phyloP scores from a whole-genome alignment of 352 stramenopile genomes.

The Phytophthora cajani region DNA sequence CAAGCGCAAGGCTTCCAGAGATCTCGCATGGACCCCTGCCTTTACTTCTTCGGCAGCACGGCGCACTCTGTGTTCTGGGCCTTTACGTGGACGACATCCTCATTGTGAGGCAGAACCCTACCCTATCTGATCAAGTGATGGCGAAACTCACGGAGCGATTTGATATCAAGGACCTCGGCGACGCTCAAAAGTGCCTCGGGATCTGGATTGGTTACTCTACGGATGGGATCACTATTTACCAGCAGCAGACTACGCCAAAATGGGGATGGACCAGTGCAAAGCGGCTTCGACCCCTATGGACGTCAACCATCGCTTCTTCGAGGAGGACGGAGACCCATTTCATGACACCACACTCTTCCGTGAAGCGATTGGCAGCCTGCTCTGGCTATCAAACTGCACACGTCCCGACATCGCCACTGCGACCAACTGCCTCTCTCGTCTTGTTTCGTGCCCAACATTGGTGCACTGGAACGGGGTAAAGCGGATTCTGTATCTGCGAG shows the following conservation, averaged over 20 bases:
- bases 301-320: constrained; percentile 6
- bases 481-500: constrained; percentile 10
- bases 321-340: neutral
- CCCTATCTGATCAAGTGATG: constrained; percentile 7
- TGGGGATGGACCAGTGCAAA: constrained; percentile 10
- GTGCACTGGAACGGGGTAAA: constrained; percentile 16
- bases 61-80: constrained; percentile 3
- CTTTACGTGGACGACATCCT: constrained; percentile 17
- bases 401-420: constrained; percentile 13
- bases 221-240: constrained; percentile 7
- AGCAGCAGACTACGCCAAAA: constrained; percentile 14
- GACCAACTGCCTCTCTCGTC: constrained; percentile 11
- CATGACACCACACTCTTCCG: constrained; percentile 1
- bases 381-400: constrained; percentile 22
- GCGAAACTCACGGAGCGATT: neutral
- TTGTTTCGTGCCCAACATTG: constrained; percentile 6
- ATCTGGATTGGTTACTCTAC: constrained; percentile 8
- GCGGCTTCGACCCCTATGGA: constrained; percentile 5
- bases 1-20: constrained; percentile 7
- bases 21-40: constrained; percentile 6
- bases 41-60: constrained; percentile 6
- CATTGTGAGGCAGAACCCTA: constrained; percentile 7
- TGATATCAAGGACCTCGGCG: constrained; percentile 19
- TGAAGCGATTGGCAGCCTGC: constrained; percentile 3
- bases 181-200: constrained; percentile 12